Evolutionary conservation across 2,329 filamentous ascomycete genomes (phyloP), one percentile per base, ranked within the genome.

Genomic region (Cephalotrichum gorgonifer): DNA sequence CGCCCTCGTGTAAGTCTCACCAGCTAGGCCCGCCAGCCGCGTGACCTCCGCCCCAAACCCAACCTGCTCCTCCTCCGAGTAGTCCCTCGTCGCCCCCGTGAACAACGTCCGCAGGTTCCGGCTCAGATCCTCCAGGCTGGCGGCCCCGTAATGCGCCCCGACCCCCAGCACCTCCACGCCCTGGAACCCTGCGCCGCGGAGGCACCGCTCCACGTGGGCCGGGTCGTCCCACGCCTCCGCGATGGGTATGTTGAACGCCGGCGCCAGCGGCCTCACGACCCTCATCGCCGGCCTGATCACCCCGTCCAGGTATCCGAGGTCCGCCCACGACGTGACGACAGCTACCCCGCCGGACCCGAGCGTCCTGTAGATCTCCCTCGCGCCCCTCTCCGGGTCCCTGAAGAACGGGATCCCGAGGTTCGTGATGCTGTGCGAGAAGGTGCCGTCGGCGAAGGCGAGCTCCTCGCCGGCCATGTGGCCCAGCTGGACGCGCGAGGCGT

Each of bases 331-430:
- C 4, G 67, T 70, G 3, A 68, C 60, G 1, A 67, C 51, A 2
- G 67, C 67, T 1, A 56, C 55, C 2, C 68, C 66, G 22, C 59
- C 64, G 2, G 62, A 59, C 31, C 59, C 55, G 1, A 70, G 59
- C 0, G 66, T 70, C 31, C 68, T 60, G 49, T 58, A 55, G 26
- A 69, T 60, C 49, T 70, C 65, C 11, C 53, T 57, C 0, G 64
- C 62, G 38, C 62, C 67, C 23, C 56, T 58, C 3, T 60, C 52
- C 0, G 60, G 58, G 48, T 58, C 55, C 0, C 50, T 30, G 39
- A 63, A 65, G 52, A 67, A 66, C 49, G 68, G 56, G 43, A 70
- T 58, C 6, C 62, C 66, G 28, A 70, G 62, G 54, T 65, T 68
- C 5, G 62, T 69, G 48, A 70, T 56, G 4, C 57, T 60, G 53